Percentiles rank a stretch among this genome's conserved stretches.
Evolutionary conservation across 2,329 filamentous ascomycete genomes (phyloP).

Genomic region (Corinectria fuckeliana): DNA sequence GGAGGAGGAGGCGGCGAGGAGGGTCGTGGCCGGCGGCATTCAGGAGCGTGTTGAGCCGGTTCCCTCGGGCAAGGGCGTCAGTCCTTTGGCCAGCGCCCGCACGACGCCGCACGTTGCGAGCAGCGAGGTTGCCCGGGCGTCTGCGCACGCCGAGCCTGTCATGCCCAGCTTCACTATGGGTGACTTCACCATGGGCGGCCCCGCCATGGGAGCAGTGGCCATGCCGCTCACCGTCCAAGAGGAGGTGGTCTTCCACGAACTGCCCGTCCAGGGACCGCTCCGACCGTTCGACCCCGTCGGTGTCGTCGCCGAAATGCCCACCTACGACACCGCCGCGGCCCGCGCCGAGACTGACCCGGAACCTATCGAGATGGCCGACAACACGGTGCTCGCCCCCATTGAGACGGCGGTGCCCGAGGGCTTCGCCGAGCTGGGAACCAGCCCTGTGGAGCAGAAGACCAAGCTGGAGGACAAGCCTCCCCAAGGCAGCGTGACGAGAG

Average conservation of each 20-base stretch:
- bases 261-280: slow-evolving; percentile 43
- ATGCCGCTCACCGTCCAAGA: slow-evolving; percentile 32
- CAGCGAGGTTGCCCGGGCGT: slow-evolving; percentile 23
- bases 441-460: slow-evolving; percentile 37
- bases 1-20: slow-evolving; percentile 45
- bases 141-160: slow-evolving; percentile 6
- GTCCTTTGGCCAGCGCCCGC: slow-evolving; percentile 38
- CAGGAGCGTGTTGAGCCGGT: slow-evolving; percentile 24
- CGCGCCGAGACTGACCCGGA: slow-evolving; percentile 51
- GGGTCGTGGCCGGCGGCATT: slow-evolving; percentile 35
- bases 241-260: slow-evolving; percentile 38
- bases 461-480: slow-evolving; percentile 24
- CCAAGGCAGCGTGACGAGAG: slow-evolving; percentile 18
- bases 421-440: slow-evolving; percentile 48
- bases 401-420: slow-evolving; percentile 38
- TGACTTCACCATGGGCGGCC: slow-evolving; percentile 2
- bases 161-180: slow-evolving; percentile 19
- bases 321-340: slow-evolving; percentile 49
- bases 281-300: slow-evolving; percentile 50
- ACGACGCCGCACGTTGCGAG: slow-evolving; percentile 38
- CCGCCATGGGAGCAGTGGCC: not conserved
- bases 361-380: slow-evolving; percentile 53
- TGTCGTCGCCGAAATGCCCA: slow-evolving; percentile 55
- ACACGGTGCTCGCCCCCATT: slow-evolving; percentile 45
- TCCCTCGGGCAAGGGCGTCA: slow-evolving; percentile 35